Percentiles rank a stretch among this genome's conserved stretches.
Conservation (phyloP, 2,329 filamentous ascomycete genomes). For the Chalaropsis ovoidea region DNA sequence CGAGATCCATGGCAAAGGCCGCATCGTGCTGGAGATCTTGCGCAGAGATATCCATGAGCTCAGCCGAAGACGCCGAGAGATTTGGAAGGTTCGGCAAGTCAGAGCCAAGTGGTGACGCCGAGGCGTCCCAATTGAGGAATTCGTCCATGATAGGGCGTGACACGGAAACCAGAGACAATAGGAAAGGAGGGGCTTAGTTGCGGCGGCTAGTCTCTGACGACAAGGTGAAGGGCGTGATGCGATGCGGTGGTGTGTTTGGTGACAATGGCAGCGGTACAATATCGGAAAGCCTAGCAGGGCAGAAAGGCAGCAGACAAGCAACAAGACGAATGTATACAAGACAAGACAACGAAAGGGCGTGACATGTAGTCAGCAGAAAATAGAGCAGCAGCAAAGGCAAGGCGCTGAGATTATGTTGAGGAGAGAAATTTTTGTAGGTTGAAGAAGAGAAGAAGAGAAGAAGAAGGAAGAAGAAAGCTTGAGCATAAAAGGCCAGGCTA, state of each 20-base stretch:
- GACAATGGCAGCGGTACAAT: background rate
- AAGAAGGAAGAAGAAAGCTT: slow-evolving; percentile 8
- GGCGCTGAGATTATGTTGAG: background rate
- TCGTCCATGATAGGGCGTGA: slow-evolving; percentile 40
- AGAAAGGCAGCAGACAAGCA: background rate
- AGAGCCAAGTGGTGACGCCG: background rate
- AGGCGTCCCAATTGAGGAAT: slow-evolving; percentile 51
- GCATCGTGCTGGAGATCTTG: slow-evolving; percentile 33
- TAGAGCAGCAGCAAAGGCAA: background rate
- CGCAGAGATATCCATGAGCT: slow-evolving; percentile 31
- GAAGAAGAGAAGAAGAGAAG: background rate
- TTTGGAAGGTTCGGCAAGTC: slow-evolving; percentile 30
- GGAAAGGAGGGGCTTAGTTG: background rate
- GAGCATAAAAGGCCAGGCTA: background rate
- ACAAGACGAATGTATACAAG: background rate
- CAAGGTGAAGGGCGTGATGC: background rate
- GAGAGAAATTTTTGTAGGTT: slow-evolving; percentile 11
- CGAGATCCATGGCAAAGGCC: slow-evolving; percentile 41
- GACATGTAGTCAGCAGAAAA: background rate
- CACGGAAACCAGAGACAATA: background rate
- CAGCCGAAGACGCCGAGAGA: slow-evolving; percentile 34
- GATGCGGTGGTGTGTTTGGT: background rate
- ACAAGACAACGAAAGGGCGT: background rate
- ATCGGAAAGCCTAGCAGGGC: background rate
- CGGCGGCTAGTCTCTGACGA: background rate